Conservation (phyloP, 805 yeast genomes). For the Starmera pachycereana region DNA sequence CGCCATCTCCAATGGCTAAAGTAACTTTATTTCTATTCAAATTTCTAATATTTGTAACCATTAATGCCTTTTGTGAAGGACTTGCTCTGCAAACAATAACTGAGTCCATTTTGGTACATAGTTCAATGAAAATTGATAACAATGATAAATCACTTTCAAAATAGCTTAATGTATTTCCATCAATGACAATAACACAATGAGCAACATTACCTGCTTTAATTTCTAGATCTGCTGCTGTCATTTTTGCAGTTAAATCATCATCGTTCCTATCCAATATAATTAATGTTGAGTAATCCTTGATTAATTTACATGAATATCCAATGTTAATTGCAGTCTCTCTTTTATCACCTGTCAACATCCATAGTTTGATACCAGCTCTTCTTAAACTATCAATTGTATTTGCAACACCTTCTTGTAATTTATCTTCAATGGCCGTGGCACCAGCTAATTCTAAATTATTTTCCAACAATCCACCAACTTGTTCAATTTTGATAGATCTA, state of each 20-base stretch:
- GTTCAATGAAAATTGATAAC: slow-evolving; percentile 68
- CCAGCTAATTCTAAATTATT: slow-evolving; percentile 62
- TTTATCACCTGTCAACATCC: slow-evolving; percentile 99
- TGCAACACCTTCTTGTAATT: slow-evolving; percentile 93
- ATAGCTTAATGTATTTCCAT: slow-evolving; percentile 74
- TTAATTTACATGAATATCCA: slow-evolving; percentile 88
- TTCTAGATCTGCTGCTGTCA: slow-evolving; percentile 69
- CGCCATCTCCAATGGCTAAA: slow-evolving; percentile 97
- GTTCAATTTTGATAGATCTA: slow-evolving; percentile 57
- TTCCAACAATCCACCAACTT: slow-evolving; percentile 67
- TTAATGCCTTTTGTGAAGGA: slow-evolving; percentile 89
- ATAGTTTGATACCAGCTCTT: slow-evolving; percentile 86
- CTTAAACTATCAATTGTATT: slow-evolving; percentile 87
- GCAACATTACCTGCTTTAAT: slow-evolving; percentile 70
- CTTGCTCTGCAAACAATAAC: slow-evolving; percentile 94
- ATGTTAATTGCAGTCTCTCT: slow-evolving; percentile 96
- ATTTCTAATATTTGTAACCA: slow-evolving; percentile 77
- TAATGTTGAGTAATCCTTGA: slow-evolving; percentile 87
- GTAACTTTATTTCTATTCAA: slow-evolving; percentile 65
- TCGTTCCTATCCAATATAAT: slow-evolving; percentile 49
- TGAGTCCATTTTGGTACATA: slow-evolving; percentile 81
- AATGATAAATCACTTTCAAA: slow-evolving; percentile 67
- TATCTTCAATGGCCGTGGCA: slow-evolving; percentile 96
- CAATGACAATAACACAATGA: slow-evolving; percentile 89
- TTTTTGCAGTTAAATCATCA: slow-evolving; percentile 54